Evolutionary conservation across 352 stramenopile species (phyloP).

Genomic region (Elongisporangium undulatum): DNA sequence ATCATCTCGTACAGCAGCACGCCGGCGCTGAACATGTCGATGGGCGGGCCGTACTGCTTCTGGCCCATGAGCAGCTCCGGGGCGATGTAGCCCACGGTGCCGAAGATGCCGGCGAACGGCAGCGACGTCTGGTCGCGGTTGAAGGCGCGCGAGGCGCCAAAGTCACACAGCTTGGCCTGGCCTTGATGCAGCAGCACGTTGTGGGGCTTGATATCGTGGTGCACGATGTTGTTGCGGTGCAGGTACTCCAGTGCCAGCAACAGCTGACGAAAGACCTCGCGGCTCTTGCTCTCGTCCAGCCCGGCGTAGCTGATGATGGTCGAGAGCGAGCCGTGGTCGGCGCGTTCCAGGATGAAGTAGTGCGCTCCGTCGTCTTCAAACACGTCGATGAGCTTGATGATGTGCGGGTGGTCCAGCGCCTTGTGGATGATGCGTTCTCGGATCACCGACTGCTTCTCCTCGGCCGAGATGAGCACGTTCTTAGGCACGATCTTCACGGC

Average conservation of each 20-base stretch:
- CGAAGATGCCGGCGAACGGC: slow-evolving; percentile 64
- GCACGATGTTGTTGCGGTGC: slow-evolving; percentile 75
- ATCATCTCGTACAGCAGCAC: slow-evolving; percentile 76
- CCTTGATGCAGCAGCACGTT: slow-evolving; percentile 68
- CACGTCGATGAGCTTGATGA: slow-evolving; percentile 71
- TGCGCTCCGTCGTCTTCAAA: slow-evolving; percentile 71
- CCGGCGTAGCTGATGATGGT: slow-evolving; percentile 42
- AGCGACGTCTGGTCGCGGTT: slow-evolving; percentile 38
- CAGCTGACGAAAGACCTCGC: slow-evolving; percentile 52
- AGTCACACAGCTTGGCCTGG: slow-evolving; percentile 70
- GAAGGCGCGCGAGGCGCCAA: slow-evolving; percentile 77
- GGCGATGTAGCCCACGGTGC: slow-evolving; percentile 65
- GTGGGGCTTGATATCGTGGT: slow-evolving; percentile 90
- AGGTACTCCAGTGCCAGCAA: slow-evolving; percentile 63
- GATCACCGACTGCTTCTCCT: slow-evolving; percentile 74
- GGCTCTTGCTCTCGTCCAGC: slow-evolving; percentile 43
- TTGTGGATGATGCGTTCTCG: slow-evolving; percentile 69
- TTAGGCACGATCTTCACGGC: slow-evolving; percentile 80
- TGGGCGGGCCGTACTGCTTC: slow-evolving; percentile 39
- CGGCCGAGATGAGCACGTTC: slow-evolving; percentile 54
- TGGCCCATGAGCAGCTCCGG: slow-evolving; percentile 58
- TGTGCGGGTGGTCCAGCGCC: slow-evolving; percentile 58
- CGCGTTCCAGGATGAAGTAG: slow-evolving; percentile 72
- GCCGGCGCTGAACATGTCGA: slow-evolving; percentile 76
- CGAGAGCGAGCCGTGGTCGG: slow-evolving; percentile 49